Base-by-base conservation (phyloP, 2,329 filamentous ascomycete genomes). In the Pyrenochaeta sp. region DNA sequence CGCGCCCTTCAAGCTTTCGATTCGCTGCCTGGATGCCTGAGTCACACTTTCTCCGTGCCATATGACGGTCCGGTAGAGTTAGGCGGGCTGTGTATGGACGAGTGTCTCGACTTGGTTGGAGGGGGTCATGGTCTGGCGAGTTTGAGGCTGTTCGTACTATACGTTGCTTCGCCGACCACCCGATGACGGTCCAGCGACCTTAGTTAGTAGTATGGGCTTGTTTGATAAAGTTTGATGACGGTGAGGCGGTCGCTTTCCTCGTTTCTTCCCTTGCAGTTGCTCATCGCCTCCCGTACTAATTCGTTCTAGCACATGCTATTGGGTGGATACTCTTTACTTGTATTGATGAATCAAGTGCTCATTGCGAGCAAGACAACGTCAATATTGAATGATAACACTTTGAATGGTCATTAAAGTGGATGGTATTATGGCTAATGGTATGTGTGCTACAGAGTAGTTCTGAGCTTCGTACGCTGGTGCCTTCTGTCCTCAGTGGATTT, bases 11-110 rank as follows among this genome's bases (percentile, higher is more conserved):
- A 15, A 5, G 24, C 12, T 13, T 2, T n/a, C 28, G 19, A 40
- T 34, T 50, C 22, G 37, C 37, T 45, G 22, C 36, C 46, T 50
- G 44, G 8, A 34, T 51, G 53, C 39, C 44, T 52, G 46, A 57
- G 42, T 51, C 45, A 56, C 47, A 46, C 13, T 36, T 47, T 45
- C 15, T 19, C 13, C 43, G 43, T 5, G 22, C 19, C 19, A 19
- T 19, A 19, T 19, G 19, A 19, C 19, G 19, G 19, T 19, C 19
- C 19, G 19, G 19, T 19, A 19, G 19, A 19, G 19, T n/a, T 42
- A n/a, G 39, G n/a, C 40, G 40, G 40, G 40, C n/a, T 43, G 13
- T 10, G 13, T 25, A 27, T 5, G 40, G 40, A 13, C 22, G 4
- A 25, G 5, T 24, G 22, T 13, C 9, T 24, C 10, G 28, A 5